A percentile compares a stretch with the other conserved stretches of the same genome.
Conservation (phyloP, 495 filamentous ascomycete species). For the Aspergillus coremiiformis region DNA sequence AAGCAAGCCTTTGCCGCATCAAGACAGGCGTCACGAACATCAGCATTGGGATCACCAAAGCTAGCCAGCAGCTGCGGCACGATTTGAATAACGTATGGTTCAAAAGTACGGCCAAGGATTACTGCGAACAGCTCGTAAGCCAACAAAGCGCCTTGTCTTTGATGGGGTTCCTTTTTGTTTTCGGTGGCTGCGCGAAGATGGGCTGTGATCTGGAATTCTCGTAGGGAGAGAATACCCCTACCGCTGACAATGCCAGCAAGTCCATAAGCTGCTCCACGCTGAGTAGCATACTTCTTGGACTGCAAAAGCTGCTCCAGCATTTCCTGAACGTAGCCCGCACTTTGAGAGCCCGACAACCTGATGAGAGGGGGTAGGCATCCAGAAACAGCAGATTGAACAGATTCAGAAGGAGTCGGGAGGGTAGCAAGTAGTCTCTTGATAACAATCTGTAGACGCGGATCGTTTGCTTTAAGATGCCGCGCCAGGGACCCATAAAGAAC, state of each 20-base stretch:
- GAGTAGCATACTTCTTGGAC: constrained; percentile 80
- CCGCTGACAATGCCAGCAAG: constrained; percentile 85
- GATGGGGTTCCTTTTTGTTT: constrained; percentile 84
- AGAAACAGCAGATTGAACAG: constrained; percentile 91
- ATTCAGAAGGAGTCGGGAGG: constrained; percentile 90
- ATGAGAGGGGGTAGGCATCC: constrained; percentile 88
- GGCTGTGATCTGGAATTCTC: constrained; percentile 79
- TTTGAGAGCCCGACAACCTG: constrained; percentile 66
- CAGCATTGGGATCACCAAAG: constrained; percentile 80
- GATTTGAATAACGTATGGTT: constrained; percentile 93
- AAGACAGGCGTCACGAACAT: constrained; percentile 86
- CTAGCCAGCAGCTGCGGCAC: constrained; percentile 82
- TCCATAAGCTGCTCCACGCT: constrained; percentile 90
- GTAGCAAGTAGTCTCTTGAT: constrained; percentile 77
- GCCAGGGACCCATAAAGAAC: constrained; percentile 93
- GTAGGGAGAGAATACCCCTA: constrained; percentile 70
- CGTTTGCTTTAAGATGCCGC: constrained; percentile 74
- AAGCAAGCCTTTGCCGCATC: constrained; percentile 94
- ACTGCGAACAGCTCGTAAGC: constrained; percentile 85
- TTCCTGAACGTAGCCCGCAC: constrained; percentile 69
- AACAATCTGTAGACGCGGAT: constrained; percentile 75
- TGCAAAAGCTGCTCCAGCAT: constrained; percentile 72
- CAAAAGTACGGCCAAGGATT: constrained; percentile 79
- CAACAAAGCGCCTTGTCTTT: constrained; percentile 80
- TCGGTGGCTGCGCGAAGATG: constrained; percentile 70